Evolutionary conservation across 139 green algal genomes (phyloP), one percentile per base, ranked within the genome.

Genomic region (Chlorella ohadii): DNA sequence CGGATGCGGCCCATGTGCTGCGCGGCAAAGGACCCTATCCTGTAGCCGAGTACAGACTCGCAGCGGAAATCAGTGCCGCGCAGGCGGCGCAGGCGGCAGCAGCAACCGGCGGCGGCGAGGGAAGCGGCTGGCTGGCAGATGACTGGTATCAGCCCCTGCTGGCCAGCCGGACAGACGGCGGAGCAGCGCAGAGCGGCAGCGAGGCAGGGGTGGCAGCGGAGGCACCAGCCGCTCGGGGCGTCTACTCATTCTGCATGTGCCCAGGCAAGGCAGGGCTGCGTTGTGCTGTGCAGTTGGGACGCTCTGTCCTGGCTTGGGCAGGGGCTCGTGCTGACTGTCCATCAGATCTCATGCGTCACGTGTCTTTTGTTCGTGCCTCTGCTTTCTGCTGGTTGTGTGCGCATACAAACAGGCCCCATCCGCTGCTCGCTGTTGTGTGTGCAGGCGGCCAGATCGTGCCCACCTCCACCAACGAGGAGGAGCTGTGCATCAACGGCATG

Each of bases 181-280:
- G 17, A 27, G 66, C 66, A 67, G 47, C 39, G 51, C 28, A 23
- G 38, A 47, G 22, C 3, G 25, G 44, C n/a, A n/a, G n/a, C 41
- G 33, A 51, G 44, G 23, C 56, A 36, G 79, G 39, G 77, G 72
- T 7, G 44, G 72, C 22, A 41, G 64, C 11, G 33, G 70, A 3
- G 34, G 44, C 27, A 3, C 0, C 20, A 5, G 33, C 73, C 16
- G n/a, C n/a, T n/a, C 87, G 89, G 16, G 89, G 89, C 25, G 91
- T 95, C 41, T 98, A 93, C 88, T 94, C 87, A n/a, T 98, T 98
- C 81, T 98, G 95, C 85, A 98, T 98, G 95, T 98, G 95, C 74
- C 95, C 95, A 22, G 51, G 51, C 22, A 23, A 59, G 51, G 11
- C 22, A 6, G 11, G 44, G 44, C n/a, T 6, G 44, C 11, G 44